Base-by-base conservation (phyloP, 2,329 filamentous ascomycete genomes). In the Fusarium sp. region DNA sequence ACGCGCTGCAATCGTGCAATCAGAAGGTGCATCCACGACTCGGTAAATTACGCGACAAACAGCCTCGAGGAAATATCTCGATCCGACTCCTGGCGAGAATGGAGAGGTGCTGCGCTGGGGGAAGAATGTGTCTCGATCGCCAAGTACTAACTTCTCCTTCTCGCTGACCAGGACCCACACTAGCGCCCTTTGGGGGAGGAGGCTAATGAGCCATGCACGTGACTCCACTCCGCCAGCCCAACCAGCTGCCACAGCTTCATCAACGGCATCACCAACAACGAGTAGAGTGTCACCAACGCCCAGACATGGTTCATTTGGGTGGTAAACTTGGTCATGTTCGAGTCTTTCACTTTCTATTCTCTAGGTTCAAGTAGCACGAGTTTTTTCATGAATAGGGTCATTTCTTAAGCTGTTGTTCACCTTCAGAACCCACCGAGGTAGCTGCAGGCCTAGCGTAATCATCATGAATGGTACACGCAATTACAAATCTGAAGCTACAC, bases 71-170 rank as follows among this genome's bases (percentile, higher is more conserved):
- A 60, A 71, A 67, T 67, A 67, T 69, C 55, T 75, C 61, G 64
- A 71, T 66, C 68, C 68, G 63, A 62, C 70, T 68, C 68, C 70
- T 65, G 56, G 68, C 62, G 69, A 69, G 74, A 73, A 76, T 71
- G 74, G 73, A 69, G 69, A 71, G 69, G 67, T 71, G 71, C 74
- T 74, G 73, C 70, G 72, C 75, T 73, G 71, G 73, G 69, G 75
- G 74, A 79, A 80, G 77, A 79, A 77, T 78, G 78, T 80, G 79
- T 79, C 77, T 79, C 74, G 77, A 78, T 79, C 74, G 72, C 74
- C 75, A 74, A 72, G 70, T 72, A 74, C 42, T 25, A 46, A 46
- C 73, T 76, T 73, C 68, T 71, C 67, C 73, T 76, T 73, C 68
- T 71, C 67, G 66, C 70, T 69, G 67, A 68, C 65, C 66, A 56